Base-by-base conservation (phyloP, 257 asterid genomes). In the Echites panduratus region DNA sequence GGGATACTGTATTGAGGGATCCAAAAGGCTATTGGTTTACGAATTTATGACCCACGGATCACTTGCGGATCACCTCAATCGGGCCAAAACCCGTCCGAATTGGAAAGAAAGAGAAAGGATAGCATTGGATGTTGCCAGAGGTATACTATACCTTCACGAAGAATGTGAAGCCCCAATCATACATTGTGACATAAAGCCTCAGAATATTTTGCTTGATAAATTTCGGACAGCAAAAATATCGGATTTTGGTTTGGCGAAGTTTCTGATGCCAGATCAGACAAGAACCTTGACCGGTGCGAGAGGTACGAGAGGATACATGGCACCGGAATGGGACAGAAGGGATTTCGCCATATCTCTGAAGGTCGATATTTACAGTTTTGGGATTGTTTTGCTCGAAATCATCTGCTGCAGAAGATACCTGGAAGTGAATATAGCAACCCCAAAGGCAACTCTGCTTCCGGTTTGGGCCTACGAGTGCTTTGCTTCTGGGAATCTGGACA, bases 21-120 rank as follows among this genome's bases (percentile, higher is more conserved):
- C 73, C 7, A 72, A 72, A 48, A 79, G 75, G 38, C 74, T 72
- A 13, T 70, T 79, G 50, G 78, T 79, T 38, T 76, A 75, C 45
- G 83, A 79, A 73, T 79, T 71, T 35, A 72, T 79, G 83, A 71
- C 80, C 68, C 75, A 79, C 6, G 83, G 80, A 24, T 79, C 70
- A 8, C 71, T 79, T 13, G 83, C 79, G 10, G 66, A 66, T 38
- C 69, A 75, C 24, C 75, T 79, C 59, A 71, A 65, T 66, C 16
- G 38, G 58, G 70, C 65, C 7, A 24, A 57, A 65, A 35, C 41
- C 14, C 75, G 63, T 12, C 77, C 68, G 0, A 56, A 41, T 50
- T 79, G 80, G 83, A 40, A 66, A 2, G 74, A 75, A 9, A 71
- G 80, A 59, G 70, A 48, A n/a, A 75, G 40, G 43, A 75, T 79